Base-by-base conservation (phyloP, 1,284 basidiomycete genomes). In the Moesziomyces globuligerus region DNA sequence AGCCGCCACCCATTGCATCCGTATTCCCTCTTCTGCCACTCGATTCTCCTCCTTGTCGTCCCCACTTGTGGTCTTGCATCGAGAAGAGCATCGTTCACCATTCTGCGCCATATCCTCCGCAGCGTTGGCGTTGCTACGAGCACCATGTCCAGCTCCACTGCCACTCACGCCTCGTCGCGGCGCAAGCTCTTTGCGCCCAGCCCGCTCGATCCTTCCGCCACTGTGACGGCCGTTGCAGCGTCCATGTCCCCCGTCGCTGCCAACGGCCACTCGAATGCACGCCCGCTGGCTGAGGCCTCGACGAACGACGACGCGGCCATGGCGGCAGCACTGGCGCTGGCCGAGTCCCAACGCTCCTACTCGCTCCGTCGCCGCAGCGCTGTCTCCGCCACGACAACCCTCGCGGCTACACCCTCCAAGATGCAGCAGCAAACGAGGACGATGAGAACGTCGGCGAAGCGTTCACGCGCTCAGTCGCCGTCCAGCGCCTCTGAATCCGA, bases 111-210 rank as follows among this genome's bases (percentile, higher is more conserved):
- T 4, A 20, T 4, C 7, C 28, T 3, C 24, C 9, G 20, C 20
- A 11, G 13, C 15, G 15, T 20, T 25, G 9, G 40, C 18, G 34
- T 48, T 13, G 32, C 23, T 9, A 32, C 44, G 3, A 20, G 26
- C 41, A 42, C 17, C 11, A 61, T 57, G 50, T 46, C 51, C 9
- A n/a, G 18, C n/a, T 40, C 13, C 17, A 10, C 28, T 7, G 36
- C 17, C 1, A 17, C 38, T 8, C 36, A 56, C 18, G 37, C 49
- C 3, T 61, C 59, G 11, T 43, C 58, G 7, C 49, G 69, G 25
- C 58, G 69, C 32, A 67, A 59, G 32, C 43, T 72, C 17, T 72
- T 72, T 38, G 69, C 69, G 10, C 69, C 69, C 9, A 51, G 49
- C 4, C 69, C 68, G 2, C 42, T 54, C 34, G 28, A 24, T 13